Evolutionary conservation across 73 alveolate species (phyloP).

Genomic region (Tetrahymena malaccensis): DNA sequence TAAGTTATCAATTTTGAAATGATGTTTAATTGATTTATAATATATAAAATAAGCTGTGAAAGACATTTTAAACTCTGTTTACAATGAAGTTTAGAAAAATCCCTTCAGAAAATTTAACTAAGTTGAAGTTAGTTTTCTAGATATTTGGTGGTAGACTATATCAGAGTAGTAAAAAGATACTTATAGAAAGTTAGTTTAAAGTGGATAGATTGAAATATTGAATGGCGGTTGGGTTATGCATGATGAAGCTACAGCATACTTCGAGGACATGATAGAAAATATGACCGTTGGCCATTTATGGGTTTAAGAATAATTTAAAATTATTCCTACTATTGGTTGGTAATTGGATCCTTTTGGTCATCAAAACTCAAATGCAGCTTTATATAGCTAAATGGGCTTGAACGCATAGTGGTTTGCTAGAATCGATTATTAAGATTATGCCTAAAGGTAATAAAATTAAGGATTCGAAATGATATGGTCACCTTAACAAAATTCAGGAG

Average conservation of each 20-base stretch:
- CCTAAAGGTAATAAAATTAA: constrained; percentile 46
- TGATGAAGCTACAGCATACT: constrained; percentile 92
- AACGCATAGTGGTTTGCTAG: constrained; percentile 87
- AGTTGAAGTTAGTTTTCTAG: constrained; percentile 33
- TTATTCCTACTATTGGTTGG: constrained; percentile 87
- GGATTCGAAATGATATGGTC: constrained; percentile 82
- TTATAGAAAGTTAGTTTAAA: not conserved
- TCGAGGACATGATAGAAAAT: constrained; percentile 82
- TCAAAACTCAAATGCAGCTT: constrained; percentile 71
- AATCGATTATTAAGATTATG: constrained; percentile 81
- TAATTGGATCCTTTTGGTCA: constrained; percentile 96
- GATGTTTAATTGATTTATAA: not conserved
- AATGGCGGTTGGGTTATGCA: constrained; percentile 97
- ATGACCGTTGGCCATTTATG: constrained; percentile 83
- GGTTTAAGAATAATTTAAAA: constrained; percentile 67
- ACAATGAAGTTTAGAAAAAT: not conserved
- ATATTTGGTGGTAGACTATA: constrained; percentile 36
- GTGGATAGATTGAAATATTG: constrained; percentile 61
- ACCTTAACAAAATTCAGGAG: constrained; percentile 45
- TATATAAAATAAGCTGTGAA: not conserved
- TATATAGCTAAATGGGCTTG: constrained; percentile 87
- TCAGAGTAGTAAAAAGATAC: not conserved
- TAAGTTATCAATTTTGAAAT: not conserved
- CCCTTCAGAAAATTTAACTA: not conserved
- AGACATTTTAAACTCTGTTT: not conserved